Base-by-base conservation (phyloP, 371 early-diverging fungal species). In the Saksenaea oblongispora region DNA sequence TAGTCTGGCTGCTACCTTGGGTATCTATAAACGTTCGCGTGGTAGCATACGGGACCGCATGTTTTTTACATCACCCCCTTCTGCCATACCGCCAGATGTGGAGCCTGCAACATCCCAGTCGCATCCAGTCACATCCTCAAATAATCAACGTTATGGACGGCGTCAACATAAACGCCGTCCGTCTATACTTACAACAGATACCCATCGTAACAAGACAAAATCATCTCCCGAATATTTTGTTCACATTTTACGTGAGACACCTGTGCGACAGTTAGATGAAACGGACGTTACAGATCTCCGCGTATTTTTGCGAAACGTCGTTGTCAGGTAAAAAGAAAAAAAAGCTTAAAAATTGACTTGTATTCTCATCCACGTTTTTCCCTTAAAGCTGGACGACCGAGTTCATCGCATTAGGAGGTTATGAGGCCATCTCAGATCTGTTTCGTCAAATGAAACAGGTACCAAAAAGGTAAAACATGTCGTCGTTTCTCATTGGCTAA, bases 311-410 rank as follows among this genome's bases (percentile, higher is more conserved):
- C 69, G 82, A 15, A 82, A 68, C 54, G 80, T 75, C 2, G 74
- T 75, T 1, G 79, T 70, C 22, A 80, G 73, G 72, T 71, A 69
- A 34, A 18, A 8, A 22, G 2, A 14, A 56, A 64, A 18, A 22
- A 5, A 56, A 2, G 15, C 3, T 27, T 34, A 17, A 34, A n/a
- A 5, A 22, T 9, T 53, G 53, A 36, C 22, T 31, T 7, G 7
- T 26, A 31, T 1, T 27, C 56, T 24, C 13, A 27, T 36, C 14
- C 41, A 42, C n/a, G 34, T 37, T 35, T 58, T 42, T 44, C 31
- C 54, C 56, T 57, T 57, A 10, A 53, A 77, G 82, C 58, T 82
- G 82, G 82, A 82, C 82, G 18, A 78, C 76, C 15, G 78, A 75
- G 54, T 82, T 82, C 47, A 63, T 82, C n/a, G 59, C 64, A 1